A percentile compares a stretch with the other conserved stretches of the same genome.
phyloP scores from a whole-genome alignment of 306 rosid genomes.

The Astragalus glycyphyllos region DNA sequence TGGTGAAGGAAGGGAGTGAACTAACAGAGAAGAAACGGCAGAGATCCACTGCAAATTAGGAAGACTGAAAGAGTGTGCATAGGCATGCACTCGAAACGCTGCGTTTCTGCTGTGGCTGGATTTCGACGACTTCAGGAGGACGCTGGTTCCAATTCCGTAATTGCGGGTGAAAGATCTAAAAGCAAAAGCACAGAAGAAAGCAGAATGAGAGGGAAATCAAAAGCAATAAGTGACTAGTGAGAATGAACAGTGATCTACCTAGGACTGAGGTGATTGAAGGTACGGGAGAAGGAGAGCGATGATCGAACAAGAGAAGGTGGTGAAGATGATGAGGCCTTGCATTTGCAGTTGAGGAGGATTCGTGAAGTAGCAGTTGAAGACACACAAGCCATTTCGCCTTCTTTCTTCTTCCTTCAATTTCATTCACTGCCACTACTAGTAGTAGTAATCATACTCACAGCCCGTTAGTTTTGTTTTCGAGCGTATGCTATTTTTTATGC shows the following conservation, averaged over 20 bases:
- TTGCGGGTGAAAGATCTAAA: conserved; percentile 49
- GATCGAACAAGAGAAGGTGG: conserved; percentile 36
- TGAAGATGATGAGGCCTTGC: not conserved
- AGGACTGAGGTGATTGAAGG: conserved; percentile 41
- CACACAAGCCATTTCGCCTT: conserved; percentile 37
- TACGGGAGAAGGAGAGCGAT: conserved; percentile 21
- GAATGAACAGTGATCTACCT: not conserved
- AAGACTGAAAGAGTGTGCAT: conserved; percentile 60
- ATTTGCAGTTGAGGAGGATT: conserved; percentile 14
- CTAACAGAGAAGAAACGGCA: conserved; percentile 63
- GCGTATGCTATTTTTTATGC: too few relatives aligned
- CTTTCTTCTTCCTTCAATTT: not conserved
- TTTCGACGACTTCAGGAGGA: conserved; percentile 21
- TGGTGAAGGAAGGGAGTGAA: not conserved
- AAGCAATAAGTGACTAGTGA: not conserved
- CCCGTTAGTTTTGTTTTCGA: too few relatives aligned
- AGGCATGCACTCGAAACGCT: conserved; percentile 54
- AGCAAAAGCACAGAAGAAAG: not conserved
- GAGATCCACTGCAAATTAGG: conserved; percentile 70
- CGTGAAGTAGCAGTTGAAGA: conserved; percentile 6
- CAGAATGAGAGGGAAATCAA: not conserved
- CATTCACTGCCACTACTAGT: too few relatives aligned
- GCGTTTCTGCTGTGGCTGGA: conserved; percentile 12
- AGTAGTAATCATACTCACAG: too few relatives aligned
- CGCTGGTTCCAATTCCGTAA: conserved; percentile 30